Base-by-base conservation (phyloP, 2,329 filamentous ascomycete genomes). In the Ophiostoma perfectum region DNA sequence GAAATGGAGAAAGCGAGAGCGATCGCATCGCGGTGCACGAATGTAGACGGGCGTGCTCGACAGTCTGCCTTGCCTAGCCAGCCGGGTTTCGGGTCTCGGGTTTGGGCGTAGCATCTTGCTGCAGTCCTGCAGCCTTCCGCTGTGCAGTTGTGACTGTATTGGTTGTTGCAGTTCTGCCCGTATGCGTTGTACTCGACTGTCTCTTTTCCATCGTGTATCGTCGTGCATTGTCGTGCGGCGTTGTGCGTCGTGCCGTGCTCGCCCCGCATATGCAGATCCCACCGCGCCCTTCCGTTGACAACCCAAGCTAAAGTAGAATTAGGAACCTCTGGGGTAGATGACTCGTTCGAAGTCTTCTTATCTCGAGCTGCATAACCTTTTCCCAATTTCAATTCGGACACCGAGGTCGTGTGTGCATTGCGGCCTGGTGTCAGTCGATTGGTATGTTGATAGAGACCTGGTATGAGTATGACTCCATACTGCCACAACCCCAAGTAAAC, bases 281-380 rank as follows among this genome's bases (percentile, higher is more conserved):
- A 55, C 49, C 18, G 18, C 62, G 62, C 62, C 62, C 62, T 64
- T 64, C 39, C 41, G 62, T 64, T 64, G 62, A 36, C 62, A 63
- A n/a, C 5, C 18, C 14, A 4, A 36, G 55, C 11, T 2, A n/a
- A 11, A 14, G 47, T 4, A 11, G 12, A 9, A 27, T 55, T 55
- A 18, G n/a, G n/a, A 36, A 8, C 47, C 6, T 39, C 36, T 12
- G 55, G 55, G 55, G 36, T 27, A 9, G 14, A 14, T 55, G 49
- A 55, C 49, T 55, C n/a, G 27, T 27, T 27, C 27, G 27, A 2
- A 27, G 27, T 2, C 27, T 27, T 27, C 27, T 27, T 27, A 27
- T 27, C 27, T 27, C 27, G 27, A 27, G 27, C 27, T 27, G 27
- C 27, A 27, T 27, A 27, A 2, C 27, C 2, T 36, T 27, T 27